Percentiles rank a stretch among this genome's conserved stretches.
These are phyloP conservation scores for barley (Hordeum vulgare) DNA, from an alignment of 176 grass and related monocot genomes.

Conservation along the genomic window DNA sequence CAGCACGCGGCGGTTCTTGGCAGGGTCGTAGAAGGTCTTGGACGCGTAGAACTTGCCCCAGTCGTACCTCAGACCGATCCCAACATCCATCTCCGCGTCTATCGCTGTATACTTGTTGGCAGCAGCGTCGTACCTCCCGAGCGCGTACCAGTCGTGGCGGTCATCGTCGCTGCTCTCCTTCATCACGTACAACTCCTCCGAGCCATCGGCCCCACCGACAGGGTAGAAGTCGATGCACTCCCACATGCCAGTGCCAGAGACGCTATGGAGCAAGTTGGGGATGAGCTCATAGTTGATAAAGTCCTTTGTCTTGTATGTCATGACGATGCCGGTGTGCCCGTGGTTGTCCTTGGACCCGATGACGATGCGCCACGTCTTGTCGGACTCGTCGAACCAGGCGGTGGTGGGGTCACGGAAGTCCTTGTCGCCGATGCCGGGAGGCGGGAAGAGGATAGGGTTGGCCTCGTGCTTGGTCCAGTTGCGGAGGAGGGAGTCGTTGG, in stretches of 20 bases:
- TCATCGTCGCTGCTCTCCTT: slow-evolving; percentile 90
- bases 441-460: slow-evolving; percentile 63
- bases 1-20: slow-evolving; percentile 51
- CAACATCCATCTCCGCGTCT: slow-evolving; percentile 41
- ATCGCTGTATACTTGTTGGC: slow-evolving; percentile 39
- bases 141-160: slow-evolving; percentile 72
- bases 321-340: slow-evolving; percentile 35
- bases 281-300: slow-evolving; percentile 42
- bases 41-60: slow-evolving; percentile 88
- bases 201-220: neutral
- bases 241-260: slow-evolving; percentile 49
- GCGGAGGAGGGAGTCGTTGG: slow-evolving; percentile 50
- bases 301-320: slow-evolving; percentile 45
- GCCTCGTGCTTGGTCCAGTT: slow-evolving; percentile 55
- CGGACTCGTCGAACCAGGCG: slow-evolving; percentile 53
- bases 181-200: slow-evolving; percentile 52
- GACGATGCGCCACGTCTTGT: slow-evolving; percentile 48
- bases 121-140: slow-evolving; percentile 32
- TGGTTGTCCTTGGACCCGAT: slow-evolving; percentile 55
- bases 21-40: slow-evolving; percentile 80
- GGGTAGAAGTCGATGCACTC: slow-evolving; percentile 85
- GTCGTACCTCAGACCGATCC: slow-evolving; percentile 69
- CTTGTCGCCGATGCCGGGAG: slow-evolving; percentile 20
- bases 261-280: slow-evolving; percentile 33
- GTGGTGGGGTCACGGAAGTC: slow-evolving; percentile 92